These are phyloP conservation scores for Colletotrichum scovillei DNA, from an alignment of 2,329 filamentous ascomycete species.

Conservation along the genomic window DNA sequence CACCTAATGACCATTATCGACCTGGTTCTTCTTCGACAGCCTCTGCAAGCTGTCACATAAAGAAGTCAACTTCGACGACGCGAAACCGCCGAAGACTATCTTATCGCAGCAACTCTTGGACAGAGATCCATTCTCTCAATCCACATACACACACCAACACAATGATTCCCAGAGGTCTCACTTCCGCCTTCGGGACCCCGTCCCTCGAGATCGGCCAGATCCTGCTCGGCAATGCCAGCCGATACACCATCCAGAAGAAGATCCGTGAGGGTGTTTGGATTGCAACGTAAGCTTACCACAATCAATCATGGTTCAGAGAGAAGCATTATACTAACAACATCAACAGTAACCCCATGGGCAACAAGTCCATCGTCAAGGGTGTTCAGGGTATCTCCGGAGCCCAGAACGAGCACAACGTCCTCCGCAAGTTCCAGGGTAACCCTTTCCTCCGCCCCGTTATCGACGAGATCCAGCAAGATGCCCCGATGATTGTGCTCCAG, in stretches of 20 bases:
- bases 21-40: slow-evolving; percentile 31
- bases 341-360: slow-evolving; percentile 26
- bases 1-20: slow-evolving; percentile 33
- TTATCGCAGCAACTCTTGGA: neutral
- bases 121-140: neutral
- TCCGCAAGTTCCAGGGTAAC: slow-evolving; percentile 33
- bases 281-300: slow-evolving; percentile 15
- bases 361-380: slow-evolving; percentile 34
- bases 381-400: slow-evolving; percentile 32
- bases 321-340: too few relatives aligned
- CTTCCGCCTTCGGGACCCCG: slow-evolving; percentile 28
- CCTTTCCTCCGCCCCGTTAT: slow-evolving; percentile 34
- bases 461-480: slow-evolving; percentile 35
- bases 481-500: slow-evolving; percentile 33
- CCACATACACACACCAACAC: neutral
- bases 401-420: slow-evolving; percentile 34
- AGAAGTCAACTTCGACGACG: slow-evolving; percentile 13
- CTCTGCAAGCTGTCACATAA: slow-evolving; percentile 33
- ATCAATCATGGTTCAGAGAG: too few relatives aligned
- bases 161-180: slow-evolving; percentile 33
- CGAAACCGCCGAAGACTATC: neutral
- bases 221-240: slow-evolving; percentile 30
- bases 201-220: slow-evolving; percentile 35
- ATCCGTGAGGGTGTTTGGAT: slow-evolving; percentile 35
- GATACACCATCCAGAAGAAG: slow-evolving; percentile 36